Conservation (phyloP, 2,329 filamentous ascomycete species). For the Cephalotrichum gorgonifer region DNA sequence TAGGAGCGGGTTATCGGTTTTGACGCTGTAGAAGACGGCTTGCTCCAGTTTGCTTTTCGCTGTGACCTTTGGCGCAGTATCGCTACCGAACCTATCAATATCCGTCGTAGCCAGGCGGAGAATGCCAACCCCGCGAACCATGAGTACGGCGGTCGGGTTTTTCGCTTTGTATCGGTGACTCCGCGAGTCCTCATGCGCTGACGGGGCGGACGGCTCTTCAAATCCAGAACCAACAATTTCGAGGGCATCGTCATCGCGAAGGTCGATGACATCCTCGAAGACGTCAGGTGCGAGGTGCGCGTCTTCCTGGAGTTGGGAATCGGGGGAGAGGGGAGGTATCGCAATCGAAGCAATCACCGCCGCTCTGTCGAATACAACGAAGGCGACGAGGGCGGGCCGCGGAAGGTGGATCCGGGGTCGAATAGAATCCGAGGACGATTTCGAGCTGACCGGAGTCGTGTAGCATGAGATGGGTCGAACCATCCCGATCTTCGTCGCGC, state of each 20-base stretch:
- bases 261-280: slow-evolving; percentile 81
- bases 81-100: slow-evolving; percentile 48
- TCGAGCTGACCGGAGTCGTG: slow-evolving; percentile 35
- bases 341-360: slow-evolving; percentile 68
- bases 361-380: slow-evolving; percentile 69
- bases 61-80: slow-evolving; percentile 53
- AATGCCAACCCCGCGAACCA: slow-evolving; percentile 53
- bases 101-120: slow-evolving; percentile 50
- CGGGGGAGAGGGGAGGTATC: slow-evolving; percentile 57
- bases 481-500: slow-evolving; percentile 47
- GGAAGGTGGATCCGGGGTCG: slow-evolving; percentile 67
- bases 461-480: slow-evolving; percentile 60
- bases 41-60: slow-evolving; percentile 88
- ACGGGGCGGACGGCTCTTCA: slow-evolving; percentile 40
- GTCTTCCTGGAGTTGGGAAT: slow-evolving; percentile 63
- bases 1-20: slow-evolving; percentile 77
- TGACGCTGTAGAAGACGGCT: slow-evolving; percentile 82
- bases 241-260: slow-evolving; percentile 54
- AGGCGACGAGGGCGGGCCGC: slow-evolving; percentile 68
- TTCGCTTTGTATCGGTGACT: slow-evolving; percentile 42
- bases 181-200: slow-evolving; percentile 33
- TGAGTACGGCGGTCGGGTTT: slow-evolving; percentile 50
- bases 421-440: slow-evolving; percentile 20
- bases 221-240: slow-evolving; percentile 55
- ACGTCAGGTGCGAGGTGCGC: slow-evolving; percentile 51